A percentile compares a stretch with the other conserved stretches of the same genome.
Conservation (phyloP, 2,329 filamentous ascomycete species). For the Chalaropsis thielavioides region DNA sequence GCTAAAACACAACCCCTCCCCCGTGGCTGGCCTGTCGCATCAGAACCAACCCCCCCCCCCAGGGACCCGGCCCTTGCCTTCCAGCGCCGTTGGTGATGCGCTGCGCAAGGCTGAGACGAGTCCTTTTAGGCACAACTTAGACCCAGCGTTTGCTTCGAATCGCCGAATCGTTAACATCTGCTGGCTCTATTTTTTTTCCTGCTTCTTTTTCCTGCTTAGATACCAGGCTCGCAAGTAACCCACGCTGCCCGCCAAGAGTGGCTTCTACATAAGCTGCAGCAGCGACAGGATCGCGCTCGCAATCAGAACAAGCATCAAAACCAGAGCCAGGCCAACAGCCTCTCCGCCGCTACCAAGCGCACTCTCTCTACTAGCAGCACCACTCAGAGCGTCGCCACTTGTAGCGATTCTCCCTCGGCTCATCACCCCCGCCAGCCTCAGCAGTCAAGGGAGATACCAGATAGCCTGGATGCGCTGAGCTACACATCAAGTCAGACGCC, state of each 20-base stretch:
- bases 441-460: not conserved
- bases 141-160: not conserved
- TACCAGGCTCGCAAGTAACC: slow-evolving; percentile 1
- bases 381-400: not conserved
- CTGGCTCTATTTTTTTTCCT: not conserved
- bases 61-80: not conserved
- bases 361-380: not conserved
- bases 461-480: not conserved
- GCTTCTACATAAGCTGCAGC: not conserved
- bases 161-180: not conserved
- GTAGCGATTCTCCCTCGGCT: not conserved
- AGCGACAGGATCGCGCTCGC: not conserved
- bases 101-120: slow-evolving; percentile 6
- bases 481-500: not conserved
- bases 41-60: no score
- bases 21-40: slow-evolving; percentile 9
- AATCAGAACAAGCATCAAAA: slow-evolving; percentile 5
- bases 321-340: not conserved
- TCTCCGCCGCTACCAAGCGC: not conserved
- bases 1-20: not conserved
- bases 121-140: not conserved
- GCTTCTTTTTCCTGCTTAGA: not conserved
- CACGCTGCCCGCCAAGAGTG: slow-evolving; percentile 10
- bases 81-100: not conserved
- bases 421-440: not conserved